Base-by-base conservation (phyloP, 2,329 filamentous ascomycete species). In the Fragosphaeria purpurea region DNA sequence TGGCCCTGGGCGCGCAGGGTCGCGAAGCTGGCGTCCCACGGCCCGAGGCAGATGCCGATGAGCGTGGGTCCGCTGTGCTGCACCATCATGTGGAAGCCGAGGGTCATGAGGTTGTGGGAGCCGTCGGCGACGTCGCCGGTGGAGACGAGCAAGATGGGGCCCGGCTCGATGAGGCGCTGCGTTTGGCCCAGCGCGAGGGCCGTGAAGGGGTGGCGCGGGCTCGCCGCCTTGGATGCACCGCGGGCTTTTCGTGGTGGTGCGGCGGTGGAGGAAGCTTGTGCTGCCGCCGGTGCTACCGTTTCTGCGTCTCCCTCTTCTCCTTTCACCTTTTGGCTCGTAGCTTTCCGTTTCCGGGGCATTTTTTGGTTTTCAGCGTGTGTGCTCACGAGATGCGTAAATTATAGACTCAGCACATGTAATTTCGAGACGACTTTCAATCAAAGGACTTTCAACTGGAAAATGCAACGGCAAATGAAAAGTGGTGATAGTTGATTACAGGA, bases 31-130 rank as follows among this genome's bases (percentile, higher is more conserved):
- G 63, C 61, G 41, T 65, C 63, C 64, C 64, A 66, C 2, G 62
- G 64, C 30, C 65, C 65, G 9, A 67, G 57, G 35, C 54, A 60
- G 38, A 63, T 59, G 38, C 61, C 63, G 35, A 66, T 56, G 7
- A 67, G 58, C 31, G 62, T 59, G 1, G 65, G 65, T 12, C 57
- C 58, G 46, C 63, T 61, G 54, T 67, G 63, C 53, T 65, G 63
- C 51, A 66, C 58, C 53, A 67, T 61, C 63, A 66, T 67, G 55
- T 67, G 65, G 57, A 67, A 66, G 46, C 64, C 65, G 48, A 66
- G 60, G 7, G 65, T 66, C 64, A 66, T 66, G 48, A 66, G 53
- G 41, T 66, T 66, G 57, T 66, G 64, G 7, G 63, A 63, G 34
- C 47, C 52, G 34, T 62, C 57, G n/a, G 57, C 53, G 7, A 64